Evolutionary conservation across 768 basidiomycete genomes (phyloP).

Genomic region (Boletus insuetus): DNA sequence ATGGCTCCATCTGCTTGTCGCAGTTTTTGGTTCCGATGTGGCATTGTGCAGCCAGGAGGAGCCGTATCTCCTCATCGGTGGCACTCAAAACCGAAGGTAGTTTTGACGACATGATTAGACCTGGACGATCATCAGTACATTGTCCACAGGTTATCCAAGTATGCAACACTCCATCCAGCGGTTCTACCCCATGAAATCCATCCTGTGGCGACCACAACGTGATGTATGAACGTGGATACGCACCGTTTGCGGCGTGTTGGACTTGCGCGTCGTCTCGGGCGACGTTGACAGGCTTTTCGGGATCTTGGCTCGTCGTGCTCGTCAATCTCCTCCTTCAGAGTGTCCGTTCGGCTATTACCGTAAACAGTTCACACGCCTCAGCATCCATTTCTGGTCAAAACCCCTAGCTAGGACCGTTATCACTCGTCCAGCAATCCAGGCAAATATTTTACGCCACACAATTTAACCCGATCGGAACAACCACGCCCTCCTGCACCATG

Average conservation of each 20-base stretch:
- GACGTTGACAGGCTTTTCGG: conserved; percentile 37
- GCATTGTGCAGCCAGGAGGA: conserved; percentile 91
- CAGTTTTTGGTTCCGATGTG: conserved; percentile 99
- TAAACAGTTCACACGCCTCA: no score
- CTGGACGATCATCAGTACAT: conserved; percentile 31
- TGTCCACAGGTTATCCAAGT: conserved; percentile 28
- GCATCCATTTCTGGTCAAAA: no score
- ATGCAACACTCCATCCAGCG: conserved; percentile 36
- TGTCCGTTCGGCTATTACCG: no score
- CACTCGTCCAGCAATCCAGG: no score
- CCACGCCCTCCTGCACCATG: conserved; percentile 32
- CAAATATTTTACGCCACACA: no score
- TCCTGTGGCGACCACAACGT: conserved; percentile 5
- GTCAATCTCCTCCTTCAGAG: not conserved
- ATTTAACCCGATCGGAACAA: conserved; percentile 66
- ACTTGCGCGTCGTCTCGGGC: conserved; percentile 38
- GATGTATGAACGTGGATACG: conserved; percentile 23
- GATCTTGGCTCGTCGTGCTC: conserved; percentile 23
- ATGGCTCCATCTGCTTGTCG: conserved; percentile 98
- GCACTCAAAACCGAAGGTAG: conserved; percentile 90
- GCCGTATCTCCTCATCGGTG: conserved; percentile 96
- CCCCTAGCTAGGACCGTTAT: no score
- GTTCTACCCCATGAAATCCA: conserved; percentile 7
- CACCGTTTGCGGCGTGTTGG: conserved; percentile 39
- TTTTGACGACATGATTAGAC: conserved; percentile 71